A percentile compares a stretch with the other conserved stretches of the same genome.
phyloP scores from a whole-genome alignment of 345 rosid species.

The Lepidium africanum region DNA sequence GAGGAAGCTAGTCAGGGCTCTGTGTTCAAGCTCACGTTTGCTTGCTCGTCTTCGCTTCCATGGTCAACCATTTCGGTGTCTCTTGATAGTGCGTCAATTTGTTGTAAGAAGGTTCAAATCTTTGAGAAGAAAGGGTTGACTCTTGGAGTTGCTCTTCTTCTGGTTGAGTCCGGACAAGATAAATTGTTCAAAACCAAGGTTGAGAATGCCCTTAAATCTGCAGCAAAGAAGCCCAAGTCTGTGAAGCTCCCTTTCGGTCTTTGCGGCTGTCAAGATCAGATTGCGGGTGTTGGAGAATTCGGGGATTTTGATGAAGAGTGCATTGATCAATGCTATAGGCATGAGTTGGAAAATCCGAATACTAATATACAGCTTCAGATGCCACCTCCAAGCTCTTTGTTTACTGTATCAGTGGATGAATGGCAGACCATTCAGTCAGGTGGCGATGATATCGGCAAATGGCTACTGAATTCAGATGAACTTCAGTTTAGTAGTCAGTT shows the following conservation, averaged over 20 bases:
- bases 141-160: constrained; percentile 60
- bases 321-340: constrained; percentile 42
- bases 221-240: constrained; percentile 62
- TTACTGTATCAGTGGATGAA: constrained; percentile 68
- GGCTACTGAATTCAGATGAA: constrained; percentile 73
- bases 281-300: constrained; percentile 42
- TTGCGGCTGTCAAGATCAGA: constrained; percentile 95
- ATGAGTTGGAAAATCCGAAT: constrained; percentile 40
- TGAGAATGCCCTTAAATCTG: constrained; percentile 65
- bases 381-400: constrained; percentile 64
- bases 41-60: constrained; percentile 56
- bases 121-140: constrained; percentile 96
- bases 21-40: constrained; percentile 67
- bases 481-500: constrained; percentile 68
- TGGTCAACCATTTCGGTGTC: constrained; percentile 78
- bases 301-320: constrained; percentile 71
- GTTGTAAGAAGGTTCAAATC: constrained; percentile 79
- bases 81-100: constrained; percentile 63
- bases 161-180: constrained; percentile 55
- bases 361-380: constrained; percentile 56
- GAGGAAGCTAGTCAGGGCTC: constrained; percentile 48
- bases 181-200: constrained; percentile 46
- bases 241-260: constrained; percentile 93
- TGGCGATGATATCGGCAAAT: constrained; percentile 57
- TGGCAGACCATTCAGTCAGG: constrained; percentile 85